Conservation (phyloP, 208 protist species). For the Balamuthia mandrillaris region DNA sequence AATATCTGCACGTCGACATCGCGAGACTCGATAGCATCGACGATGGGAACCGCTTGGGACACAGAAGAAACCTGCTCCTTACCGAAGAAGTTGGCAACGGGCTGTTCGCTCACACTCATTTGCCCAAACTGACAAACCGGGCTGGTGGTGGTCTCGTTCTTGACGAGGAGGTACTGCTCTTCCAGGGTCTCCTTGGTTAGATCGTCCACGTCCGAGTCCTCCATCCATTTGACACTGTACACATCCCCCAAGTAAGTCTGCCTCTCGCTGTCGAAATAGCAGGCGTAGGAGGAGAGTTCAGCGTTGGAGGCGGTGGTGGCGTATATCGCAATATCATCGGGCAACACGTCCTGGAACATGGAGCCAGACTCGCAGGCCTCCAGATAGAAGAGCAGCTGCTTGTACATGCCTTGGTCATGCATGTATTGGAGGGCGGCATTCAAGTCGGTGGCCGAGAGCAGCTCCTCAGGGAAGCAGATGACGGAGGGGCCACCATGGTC, state of each 20-base stretch:
- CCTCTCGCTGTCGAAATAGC: not conserved
- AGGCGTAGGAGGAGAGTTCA: slow-evolving; percentile 15
- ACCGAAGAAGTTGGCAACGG: not conserved
- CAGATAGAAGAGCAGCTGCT: slow-evolving; percentile 58
- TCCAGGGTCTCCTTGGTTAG: slow-evolving; percentile 16
- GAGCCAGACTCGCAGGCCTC: slow-evolving; percentile 66
- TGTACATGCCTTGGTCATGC: slow-evolving; percentile 50
- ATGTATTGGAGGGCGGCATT: slow-evolving; percentile 43
- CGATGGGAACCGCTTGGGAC: too few relatives aligned
- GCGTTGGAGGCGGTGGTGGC: slow-evolving; percentile 50
- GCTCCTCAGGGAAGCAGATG: slow-evolving; percentile 48
- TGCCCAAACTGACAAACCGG: slow-evolving; percentile 40
- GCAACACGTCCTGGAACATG: slow-evolving; percentile 58
- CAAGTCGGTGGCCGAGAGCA: slow-evolving; percentile 33
- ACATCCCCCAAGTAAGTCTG: slow-evolving; percentile 39
- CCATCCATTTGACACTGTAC: slow-evolving; percentile 28
- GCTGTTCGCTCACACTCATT: not conserved
- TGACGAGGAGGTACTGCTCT: slow-evolving; percentile 15
- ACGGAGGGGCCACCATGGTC: slow-evolving; percentile 58
- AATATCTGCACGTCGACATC: too few relatives aligned
- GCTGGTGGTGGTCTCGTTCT: not conserved
- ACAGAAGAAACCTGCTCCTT: too few relatives aligned
- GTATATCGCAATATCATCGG: slow-evolving; percentile 36
- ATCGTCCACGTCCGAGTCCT: slow-evolving; percentile 3
- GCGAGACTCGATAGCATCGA: too few relatives aligned